phyloP scores from a whole-genome alignment of 345 rosid species.

The Eucalyptus regnans region DNA sequence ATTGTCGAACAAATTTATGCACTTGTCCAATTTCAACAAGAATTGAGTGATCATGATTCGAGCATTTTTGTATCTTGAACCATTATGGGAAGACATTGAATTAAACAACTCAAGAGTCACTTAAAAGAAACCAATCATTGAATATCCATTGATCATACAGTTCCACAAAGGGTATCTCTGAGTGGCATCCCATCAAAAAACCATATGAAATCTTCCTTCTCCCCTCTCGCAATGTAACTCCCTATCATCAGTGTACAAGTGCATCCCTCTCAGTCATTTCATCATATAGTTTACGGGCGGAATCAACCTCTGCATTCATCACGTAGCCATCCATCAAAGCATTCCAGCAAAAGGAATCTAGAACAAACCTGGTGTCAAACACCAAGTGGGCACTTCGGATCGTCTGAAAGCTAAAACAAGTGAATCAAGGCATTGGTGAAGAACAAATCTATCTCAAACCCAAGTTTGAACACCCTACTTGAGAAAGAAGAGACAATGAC shows the following conservation, averaged over 20 bases:
- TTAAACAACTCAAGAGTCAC: constrained; percentile 9
- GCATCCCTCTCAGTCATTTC: constrained; percentile 9
- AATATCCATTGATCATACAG: constrained; percentile 58
- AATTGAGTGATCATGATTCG: neutral
- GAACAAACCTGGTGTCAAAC: constrained; percentile 4
- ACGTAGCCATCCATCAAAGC: constrained; percentile 9
- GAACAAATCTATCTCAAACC: constrained; percentile 10
- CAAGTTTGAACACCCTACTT: neutral
- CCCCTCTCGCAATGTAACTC: neutral
- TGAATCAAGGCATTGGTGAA: constrained; percentile 9
- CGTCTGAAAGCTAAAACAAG: constrained; percentile 3
- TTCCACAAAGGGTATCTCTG: constrained; percentile 32
- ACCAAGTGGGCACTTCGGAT: neutral
- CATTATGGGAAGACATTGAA: constrained; percentile 7
- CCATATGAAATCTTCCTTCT: neutral
- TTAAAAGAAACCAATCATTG: constrained; percentile 19
- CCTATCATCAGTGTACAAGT: constrained; percentile 3
- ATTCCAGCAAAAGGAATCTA: constrained; percentile 11
- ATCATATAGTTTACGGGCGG: constrained; percentile 32
- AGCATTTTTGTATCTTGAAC: neutral
- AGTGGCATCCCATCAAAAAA: constrained; percentile 12
- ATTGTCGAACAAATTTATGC: neutral
- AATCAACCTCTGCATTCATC: neutral
- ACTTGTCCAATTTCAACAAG: neutral
- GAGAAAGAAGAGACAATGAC: too few species aligned